phyloP scores from a whole-genome alignment of 306 rosid genomes.

The Macrotyloma uniflorum region DNA sequence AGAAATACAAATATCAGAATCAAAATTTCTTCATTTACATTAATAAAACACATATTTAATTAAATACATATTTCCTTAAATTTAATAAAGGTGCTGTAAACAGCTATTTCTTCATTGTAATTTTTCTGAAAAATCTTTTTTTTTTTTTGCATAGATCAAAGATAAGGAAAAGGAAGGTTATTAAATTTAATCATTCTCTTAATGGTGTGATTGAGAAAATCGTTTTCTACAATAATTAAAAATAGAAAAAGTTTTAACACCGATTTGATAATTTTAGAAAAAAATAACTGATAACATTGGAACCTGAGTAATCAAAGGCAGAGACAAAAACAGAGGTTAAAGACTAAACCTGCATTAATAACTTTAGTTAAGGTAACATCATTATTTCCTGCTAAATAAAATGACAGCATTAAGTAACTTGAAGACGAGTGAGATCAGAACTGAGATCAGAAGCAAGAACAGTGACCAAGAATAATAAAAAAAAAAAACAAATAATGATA shows the following conservation, averaged over 20 bases:
- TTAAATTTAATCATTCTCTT: background rate
- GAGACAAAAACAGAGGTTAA: background rate
- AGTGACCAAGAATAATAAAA: too few relatives aligned
- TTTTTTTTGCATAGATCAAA: background rate
- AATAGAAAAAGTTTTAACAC: too few relatives aligned
- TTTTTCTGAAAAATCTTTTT: background rate
- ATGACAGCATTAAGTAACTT: background rate
- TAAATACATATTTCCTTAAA: background rate
- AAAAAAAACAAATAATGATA: background rate
- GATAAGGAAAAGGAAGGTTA: background rate
- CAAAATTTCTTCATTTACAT: background rate
- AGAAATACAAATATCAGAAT: background rate
- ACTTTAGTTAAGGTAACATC: background rate
- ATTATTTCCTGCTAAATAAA: background rate
- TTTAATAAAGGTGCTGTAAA: background rate
- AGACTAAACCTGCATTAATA: background rate
- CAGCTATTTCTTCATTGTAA: too few relatives aligned
- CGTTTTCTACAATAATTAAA: background rate
- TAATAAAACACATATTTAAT: background rate
- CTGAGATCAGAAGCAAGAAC: background rate
- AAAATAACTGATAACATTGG: background rate
- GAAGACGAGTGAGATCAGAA: background rate
- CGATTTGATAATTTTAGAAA: background rate
- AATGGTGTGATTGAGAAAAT: background rate
- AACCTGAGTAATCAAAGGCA: background rate